Evolutionary conservation across 2,329 filamentous ascomycete genomes (phyloP).

Genomic region (Clathrospora elynae): DNA sequence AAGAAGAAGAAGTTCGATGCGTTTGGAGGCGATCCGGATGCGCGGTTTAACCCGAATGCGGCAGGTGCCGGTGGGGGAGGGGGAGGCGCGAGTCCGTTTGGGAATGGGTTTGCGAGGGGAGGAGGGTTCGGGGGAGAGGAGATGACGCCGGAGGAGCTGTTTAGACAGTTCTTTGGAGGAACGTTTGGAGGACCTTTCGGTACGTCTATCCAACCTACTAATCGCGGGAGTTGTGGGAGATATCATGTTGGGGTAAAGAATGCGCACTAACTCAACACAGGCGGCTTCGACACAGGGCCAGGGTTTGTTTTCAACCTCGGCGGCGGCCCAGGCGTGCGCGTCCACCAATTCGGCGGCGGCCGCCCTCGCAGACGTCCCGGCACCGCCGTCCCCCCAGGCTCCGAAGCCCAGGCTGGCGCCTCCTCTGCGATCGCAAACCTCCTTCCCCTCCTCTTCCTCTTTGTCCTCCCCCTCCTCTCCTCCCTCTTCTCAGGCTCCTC

Average conservation of each 20-base stretch:
- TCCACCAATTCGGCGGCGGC: constrained; percentile 91
- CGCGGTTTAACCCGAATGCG: constrained; percentile 71
- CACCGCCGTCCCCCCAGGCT: constrained; percentile 59
- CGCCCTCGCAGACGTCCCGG: constrained; percentile 74
- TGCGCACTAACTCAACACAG: constrained; percentile 44
- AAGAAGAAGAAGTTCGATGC: constrained; percentile 89
- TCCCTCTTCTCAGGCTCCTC: constrained; percentile 67
- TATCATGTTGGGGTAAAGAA: not conserved
- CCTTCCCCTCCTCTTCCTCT: constrained; percentile 85
- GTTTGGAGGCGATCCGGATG: constrained; percentile 91
- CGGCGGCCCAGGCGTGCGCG: constrained; percentile 85
- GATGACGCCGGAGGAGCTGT: constrained; percentile 95
- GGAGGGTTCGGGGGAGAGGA: constrained; percentile 86
- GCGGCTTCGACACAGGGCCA: constrained; percentile 74
- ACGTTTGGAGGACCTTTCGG: constrained; percentile 70
- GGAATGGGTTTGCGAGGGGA: constrained; percentile 59
- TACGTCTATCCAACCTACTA: constrained; percentile 42
- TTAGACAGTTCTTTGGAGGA: constrained; percentile 93
- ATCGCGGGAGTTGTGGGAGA: not conserved
- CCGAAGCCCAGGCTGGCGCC: constrained; percentile 59
- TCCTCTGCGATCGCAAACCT: constrained; percentile 68
- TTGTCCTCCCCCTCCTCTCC: constrained; percentile 76
- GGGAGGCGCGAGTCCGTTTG: constrained; percentile 65
- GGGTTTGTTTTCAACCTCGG: constrained; percentile 96
- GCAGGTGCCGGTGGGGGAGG: constrained; percentile 39